Percentiles rank a stretch among this genome's conserved stretches.
These are phyloP conservation scores for Bimuria novae-zelandiae DNA, from an alignment of 2,329 filamentous ascomycete species.

Conservation along the genomic window DNA sequence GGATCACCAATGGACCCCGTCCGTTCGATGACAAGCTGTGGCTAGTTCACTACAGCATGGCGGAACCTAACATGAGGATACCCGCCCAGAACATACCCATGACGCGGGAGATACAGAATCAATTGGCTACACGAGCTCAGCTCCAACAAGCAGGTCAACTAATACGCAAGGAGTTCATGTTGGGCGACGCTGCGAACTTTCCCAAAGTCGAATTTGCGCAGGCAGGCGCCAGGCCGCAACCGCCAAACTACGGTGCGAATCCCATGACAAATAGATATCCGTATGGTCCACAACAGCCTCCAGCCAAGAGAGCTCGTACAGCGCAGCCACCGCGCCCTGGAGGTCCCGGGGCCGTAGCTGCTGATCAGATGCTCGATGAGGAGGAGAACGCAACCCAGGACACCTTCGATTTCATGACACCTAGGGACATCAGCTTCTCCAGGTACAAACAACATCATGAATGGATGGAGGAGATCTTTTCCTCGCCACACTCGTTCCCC, in stretches of 20 bases:
- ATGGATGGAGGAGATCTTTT: constrained; percentile 98
- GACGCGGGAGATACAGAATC: constrained; percentile 61
- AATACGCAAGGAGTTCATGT: constrained; percentile 92
- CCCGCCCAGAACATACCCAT: constrained; percentile 70
- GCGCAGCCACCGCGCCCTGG: constrained; percentile 51
- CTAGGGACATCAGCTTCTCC: constrained; percentile 82
- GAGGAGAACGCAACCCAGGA: constrained; percentile 89
- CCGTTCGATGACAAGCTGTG: constrained; percentile 81
- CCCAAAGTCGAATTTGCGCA: constrained; percentile 77
- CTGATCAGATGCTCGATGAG: constrained; percentile 69
- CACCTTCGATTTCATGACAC: constrained; percentile 85
- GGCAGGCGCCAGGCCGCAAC: constrained; percentile 25
- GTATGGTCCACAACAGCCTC: constrained; percentile 48
- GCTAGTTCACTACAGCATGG: constrained; percentile 86
- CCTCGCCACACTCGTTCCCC: constrained; percentile 82
- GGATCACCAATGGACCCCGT: constrained; percentile 73
- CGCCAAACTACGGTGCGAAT: constrained; percentile 38
- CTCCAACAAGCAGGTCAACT: constrained; percentile 73
- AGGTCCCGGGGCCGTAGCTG: constrained; percentile 23
- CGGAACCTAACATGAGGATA: constrained; percentile 74
- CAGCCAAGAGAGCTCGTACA: constrained; percentile 52
- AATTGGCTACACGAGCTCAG: constrained; percentile 64
- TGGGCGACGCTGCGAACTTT: constrained; percentile 88
- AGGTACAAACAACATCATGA: constrained; percentile 95
- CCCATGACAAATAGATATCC: constrained; percentile 41